Conservation (phyloP, 1,139 yeast species). For the Candida glucosophila region DNA sequence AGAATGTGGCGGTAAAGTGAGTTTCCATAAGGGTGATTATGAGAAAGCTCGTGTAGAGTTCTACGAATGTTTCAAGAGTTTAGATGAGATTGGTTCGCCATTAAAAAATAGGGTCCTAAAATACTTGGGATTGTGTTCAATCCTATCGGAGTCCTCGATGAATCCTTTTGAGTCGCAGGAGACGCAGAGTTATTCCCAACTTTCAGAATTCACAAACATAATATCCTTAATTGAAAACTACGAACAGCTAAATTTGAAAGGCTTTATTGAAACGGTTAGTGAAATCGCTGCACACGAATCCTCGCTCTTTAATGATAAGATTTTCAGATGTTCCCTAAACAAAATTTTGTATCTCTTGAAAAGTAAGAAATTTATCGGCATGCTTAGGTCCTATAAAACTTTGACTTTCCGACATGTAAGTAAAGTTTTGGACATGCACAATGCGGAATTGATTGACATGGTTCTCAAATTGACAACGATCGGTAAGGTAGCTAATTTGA, state of each 20-base stretch:
- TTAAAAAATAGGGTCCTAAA: conserved; percentile 49
- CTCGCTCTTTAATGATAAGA: conserved; percentile 20
- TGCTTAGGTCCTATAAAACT: conserved; percentile 20
- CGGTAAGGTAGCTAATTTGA: conserved; percentile 34
- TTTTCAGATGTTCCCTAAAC: conserved; percentile 19
- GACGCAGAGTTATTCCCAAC: conserved; percentile 37
- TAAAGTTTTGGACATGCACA: conserved; percentile 13
- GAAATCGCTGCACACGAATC: conserved; percentile 12
- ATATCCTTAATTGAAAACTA: conserved; percentile 22
- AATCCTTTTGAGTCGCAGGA: conserved; percentile 62
- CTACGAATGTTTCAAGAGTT: conserved; percentile 66
- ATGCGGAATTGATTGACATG: conserved; percentile 27
- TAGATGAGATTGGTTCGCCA: conserved; percentile 70
- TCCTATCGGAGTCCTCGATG: conserved; percentile 55
- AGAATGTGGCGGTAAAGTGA: conserved; percentile 69
- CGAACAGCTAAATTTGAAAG: conserved; percentile 19
- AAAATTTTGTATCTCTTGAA: conserved; percentile 24
- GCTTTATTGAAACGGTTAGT: conserved; percentile 10
- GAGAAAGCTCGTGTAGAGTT: conserved; percentile 56
- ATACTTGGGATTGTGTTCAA: conserved; percentile 54
- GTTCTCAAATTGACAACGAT: conserved; percentile 32
- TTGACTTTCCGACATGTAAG: conserved; percentile 20
- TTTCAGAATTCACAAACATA: conserved; percentile 25
- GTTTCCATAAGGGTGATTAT: conserved; percentile 53
- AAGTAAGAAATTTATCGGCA: conserved; percentile 19